phyloP scores from a whole-genome alignment of 2,329 filamentous ascomycete species.

The Exophiala calicioides region DNA sequence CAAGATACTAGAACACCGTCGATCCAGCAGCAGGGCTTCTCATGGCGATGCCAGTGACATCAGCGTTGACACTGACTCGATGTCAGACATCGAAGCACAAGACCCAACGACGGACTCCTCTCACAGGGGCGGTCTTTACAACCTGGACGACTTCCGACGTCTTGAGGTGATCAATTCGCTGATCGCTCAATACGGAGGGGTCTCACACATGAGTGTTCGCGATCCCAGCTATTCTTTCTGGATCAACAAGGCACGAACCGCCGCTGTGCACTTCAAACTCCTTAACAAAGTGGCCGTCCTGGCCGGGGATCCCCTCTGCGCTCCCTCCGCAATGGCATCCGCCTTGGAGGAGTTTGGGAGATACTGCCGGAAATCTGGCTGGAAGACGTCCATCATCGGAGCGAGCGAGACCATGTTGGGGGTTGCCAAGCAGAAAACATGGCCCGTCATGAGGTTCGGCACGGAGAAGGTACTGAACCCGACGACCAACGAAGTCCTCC shows the following conservation, averaged over 20 bases:
- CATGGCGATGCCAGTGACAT: constrained; percentile 3
- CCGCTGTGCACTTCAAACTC: constrained; percentile 43
- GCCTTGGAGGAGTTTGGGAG: constrained; percentile 39
- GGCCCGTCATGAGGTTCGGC: constrained; percentile 42
- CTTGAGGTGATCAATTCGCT: constrained; percentile 36
- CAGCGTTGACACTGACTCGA: constrained; percentile 9
- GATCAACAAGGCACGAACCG: constrained; percentile 38
- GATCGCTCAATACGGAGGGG: constrained; percentile 38
- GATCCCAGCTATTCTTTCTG: constrained; percentile 45
- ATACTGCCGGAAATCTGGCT: constrained; percentile 35
- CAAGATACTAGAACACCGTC: background rate
- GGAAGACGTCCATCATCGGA: constrained; percentile 41
- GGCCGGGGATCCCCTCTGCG: constrained; percentile 43
- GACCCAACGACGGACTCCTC: constrained; percentile 1
- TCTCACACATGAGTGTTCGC: constrained; percentile 47
- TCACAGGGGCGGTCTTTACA: constrained; percentile 29
- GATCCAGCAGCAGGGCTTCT: background rate
- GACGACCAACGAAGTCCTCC: constrained; percentile 41
- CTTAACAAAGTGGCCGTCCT: constrained; percentile 42
- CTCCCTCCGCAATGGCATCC: constrained; percentile 28
- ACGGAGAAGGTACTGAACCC: constrained; percentile 44
- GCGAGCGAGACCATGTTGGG: constrained; percentile 38
- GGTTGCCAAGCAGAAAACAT: constrained; percentile 34
- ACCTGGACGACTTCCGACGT: constrained; percentile 36
- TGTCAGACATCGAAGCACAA: constrained; percentile 5